Percentiles rank a stretch among this genome's conserved stretches.
Conservation (phyloP, 1,139 yeast species). For the Pichia sp. region DNA sequence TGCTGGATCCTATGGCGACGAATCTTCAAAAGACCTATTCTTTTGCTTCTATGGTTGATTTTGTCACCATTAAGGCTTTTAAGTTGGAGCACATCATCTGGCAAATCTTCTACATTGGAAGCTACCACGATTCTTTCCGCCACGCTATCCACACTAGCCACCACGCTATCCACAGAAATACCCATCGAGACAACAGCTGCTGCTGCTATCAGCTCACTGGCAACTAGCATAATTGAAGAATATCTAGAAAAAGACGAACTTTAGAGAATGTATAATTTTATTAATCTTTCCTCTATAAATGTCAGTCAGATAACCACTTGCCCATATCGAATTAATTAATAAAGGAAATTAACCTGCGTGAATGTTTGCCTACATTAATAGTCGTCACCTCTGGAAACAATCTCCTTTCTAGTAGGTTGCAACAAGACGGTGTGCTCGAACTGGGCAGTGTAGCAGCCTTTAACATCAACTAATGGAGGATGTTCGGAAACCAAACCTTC, state of each 20-base stretch:
- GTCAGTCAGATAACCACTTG: background rate
- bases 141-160: background rate
- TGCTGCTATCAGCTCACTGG: background rate
- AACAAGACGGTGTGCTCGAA: constrained; percentile 89
- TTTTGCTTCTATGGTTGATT: constrained; percentile 55
- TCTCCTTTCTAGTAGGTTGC: constrained; percentile 90
- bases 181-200: background rate
- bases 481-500: constrained; percentile 87
- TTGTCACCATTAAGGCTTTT: constrained; percentile 41
- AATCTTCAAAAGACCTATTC: constrained; percentile 53
- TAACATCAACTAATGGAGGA: constrained; percentile 88
- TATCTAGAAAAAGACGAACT: constrained; percentile 17
- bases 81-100: constrained; percentile 29
- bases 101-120: constrained; percentile 1
- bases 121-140: background rate
- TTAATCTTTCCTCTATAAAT: background rate
- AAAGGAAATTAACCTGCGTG: background rate
- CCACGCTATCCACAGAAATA: background rate
- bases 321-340: background rate
- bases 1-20: constrained; percentile 65
- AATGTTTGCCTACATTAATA: constrained; percentile 41
- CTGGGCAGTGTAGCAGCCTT: constrained; percentile 93
- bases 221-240: background rate
- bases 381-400: constrained; percentile 92
- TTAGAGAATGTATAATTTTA: constrained; percentile 2